Conservation (phyloP, 2,329 filamentous ascomycete genomes). For the Pyrenochaeta sp. region DNA sequence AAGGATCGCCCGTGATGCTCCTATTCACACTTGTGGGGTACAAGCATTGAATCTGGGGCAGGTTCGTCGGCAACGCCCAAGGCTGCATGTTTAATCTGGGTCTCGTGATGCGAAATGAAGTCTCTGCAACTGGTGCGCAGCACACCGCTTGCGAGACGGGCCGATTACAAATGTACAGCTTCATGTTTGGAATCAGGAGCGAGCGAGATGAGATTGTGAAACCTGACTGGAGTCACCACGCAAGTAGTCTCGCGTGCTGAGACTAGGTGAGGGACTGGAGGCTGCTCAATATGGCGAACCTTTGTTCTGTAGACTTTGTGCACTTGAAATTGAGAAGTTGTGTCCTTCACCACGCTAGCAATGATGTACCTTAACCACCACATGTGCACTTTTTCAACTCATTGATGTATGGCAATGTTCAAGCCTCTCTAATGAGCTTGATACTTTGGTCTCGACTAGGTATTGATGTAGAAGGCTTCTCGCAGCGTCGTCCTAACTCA, state of each 20-base stretch:
- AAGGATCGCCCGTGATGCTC: not conserved
- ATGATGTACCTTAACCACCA: too few species aligned
- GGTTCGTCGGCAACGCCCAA: too few species aligned
- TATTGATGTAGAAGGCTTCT: not conserved
- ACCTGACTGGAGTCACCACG: not conserved
- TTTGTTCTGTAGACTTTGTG: too few species aligned
- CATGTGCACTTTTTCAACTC: too few species aligned
- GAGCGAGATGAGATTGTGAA: not conserved
- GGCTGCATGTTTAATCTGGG: not conserved
- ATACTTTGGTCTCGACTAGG: not conserved
- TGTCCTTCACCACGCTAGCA: too few species aligned
- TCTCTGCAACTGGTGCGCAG: too few species aligned
- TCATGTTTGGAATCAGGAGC: too few species aligned
- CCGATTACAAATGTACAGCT: not conserved
- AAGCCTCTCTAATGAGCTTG: not conserved
- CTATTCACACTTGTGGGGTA: not conserved
- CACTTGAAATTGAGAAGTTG: too few species aligned
- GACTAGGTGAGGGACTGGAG: too few species aligned
- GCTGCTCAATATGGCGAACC: too few species aligned
- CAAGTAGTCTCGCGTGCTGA: too few species aligned
- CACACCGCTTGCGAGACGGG: not conserved
- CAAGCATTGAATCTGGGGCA: too few species aligned
- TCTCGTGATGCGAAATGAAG: not conserved
- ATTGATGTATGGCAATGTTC: not conserved
- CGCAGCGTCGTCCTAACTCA: not conserved